phyloP scores from a whole-genome alignment of 768 basidiomycete species.

The Butyriboletus loyo region DNA sequence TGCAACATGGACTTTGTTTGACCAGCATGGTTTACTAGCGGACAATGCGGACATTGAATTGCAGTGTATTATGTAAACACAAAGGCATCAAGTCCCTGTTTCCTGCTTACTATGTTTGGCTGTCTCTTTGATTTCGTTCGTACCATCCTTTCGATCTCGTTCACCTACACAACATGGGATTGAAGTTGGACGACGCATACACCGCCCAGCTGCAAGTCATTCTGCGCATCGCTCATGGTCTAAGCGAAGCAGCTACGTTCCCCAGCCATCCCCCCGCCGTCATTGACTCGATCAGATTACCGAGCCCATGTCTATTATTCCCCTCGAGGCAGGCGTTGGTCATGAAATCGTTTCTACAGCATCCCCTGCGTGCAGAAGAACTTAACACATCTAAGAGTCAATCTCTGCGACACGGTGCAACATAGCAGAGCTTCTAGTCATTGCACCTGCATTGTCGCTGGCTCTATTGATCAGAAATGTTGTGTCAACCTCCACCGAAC shows the following conservation, averaged over 20 bases:
- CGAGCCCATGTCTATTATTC: background rate
- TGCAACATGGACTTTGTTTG: too few species aligned
- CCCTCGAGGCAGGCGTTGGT: background rate
- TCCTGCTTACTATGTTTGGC: too few species aligned
- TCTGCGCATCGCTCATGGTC: background rate
- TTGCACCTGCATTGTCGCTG: fast-evolving
- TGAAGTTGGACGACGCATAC: background rate
- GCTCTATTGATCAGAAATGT: background rate
- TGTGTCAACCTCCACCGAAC: fast-evolving
- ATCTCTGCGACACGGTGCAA: background rate
- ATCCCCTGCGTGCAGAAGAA: background rate
- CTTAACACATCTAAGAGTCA: background rate
- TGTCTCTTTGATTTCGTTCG: too few species aligned
- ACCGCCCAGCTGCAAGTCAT: background rate
- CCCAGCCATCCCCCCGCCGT: too few species aligned
- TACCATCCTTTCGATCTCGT: background rate
- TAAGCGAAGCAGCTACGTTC: too few species aligned
- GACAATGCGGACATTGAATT: slow-evolving; percentile 18
- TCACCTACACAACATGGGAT: background rate
- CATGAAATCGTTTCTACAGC: background rate
- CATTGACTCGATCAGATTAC: background rate
- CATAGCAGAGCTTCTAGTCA: background rate
- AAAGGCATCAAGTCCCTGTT: too few species aligned
- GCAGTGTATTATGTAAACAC: background rate
- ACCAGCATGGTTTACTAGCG: background rate